phyloP scores from a whole-genome alignment of 495 filamentous ascomycete genomes.

The Rhizodiscina lignyota region DNA sequence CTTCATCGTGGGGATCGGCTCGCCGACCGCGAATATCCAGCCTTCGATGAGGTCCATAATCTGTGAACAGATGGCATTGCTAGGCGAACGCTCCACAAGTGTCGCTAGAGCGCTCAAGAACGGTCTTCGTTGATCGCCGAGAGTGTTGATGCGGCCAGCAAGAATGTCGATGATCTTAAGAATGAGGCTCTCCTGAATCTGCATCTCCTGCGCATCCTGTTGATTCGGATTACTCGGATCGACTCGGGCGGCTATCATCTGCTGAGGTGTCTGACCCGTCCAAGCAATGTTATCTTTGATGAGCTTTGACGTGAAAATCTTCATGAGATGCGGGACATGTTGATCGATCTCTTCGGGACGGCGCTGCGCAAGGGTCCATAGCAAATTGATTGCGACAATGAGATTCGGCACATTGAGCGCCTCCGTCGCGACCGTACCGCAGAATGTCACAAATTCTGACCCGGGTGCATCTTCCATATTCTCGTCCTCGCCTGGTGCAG shows the following conservation, averaged over 20 bases:
- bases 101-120: constrained; percentile 90
- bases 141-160: constrained; percentile 74
- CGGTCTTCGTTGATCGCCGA: constrained; percentile 82
- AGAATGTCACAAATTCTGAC: constrained; percentile 62
- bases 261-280: constrained; percentile 24
- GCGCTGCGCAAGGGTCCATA: constrained; percentile 77
- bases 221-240: constrained; percentile 22
- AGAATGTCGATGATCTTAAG: constrained; percentile 88
- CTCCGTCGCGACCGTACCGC: constrained; percentile 71
- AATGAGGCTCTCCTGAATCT: constrained; percentile 74
- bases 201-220: constrained; percentile 58
- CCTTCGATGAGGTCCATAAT: constrained; percentile 85
- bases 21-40: constrained; percentile 79
- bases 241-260: constrained; percentile 13
- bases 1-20: constrained; percentile 89
- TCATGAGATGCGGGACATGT: constrained; percentile 80
- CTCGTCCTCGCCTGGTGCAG: constrained; percentile 74
- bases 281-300: constrained; percentile 84
- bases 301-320: constrained; percentile 79
- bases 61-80: constrained; percentile 69
- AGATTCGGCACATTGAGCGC: constrained; percentile 60
- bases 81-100: constrained; percentile 83
- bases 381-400: constrained; percentile 72
- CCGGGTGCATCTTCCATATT: constrained; percentile 50
- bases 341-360: constrained; percentile 74